A percentile compares a stretch with the other conserved stretches of the same genome.
phyloP scores from a whole-genome alignment of 805 yeast genomes.

The Komagataella ulmi region DNA sequence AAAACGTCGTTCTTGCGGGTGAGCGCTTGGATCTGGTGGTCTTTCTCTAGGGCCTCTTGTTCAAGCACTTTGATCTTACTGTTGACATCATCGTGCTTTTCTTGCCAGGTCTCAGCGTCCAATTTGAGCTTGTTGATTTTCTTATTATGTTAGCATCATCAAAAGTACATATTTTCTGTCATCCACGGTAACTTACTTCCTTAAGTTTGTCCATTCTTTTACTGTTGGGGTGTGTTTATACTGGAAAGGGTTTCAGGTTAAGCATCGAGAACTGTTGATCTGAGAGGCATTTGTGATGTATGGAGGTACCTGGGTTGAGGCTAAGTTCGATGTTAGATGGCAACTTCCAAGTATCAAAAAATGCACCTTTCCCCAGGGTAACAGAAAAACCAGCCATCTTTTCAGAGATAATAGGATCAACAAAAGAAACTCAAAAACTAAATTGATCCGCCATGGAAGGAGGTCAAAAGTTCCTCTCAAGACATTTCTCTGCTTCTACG shows the following conservation, averaged over 20 bases:
- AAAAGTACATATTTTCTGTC: not conserved
- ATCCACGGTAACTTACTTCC: slow-evolving; percentile 23
- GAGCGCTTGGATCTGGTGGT: slow-evolving; percentile 87
- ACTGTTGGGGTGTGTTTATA: not conserved
- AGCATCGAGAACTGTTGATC: not conserved
- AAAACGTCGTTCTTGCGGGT: slow-evolving; percentile 83
- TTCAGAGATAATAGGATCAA: not conserved
- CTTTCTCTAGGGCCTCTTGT: slow-evolving; percentile 85
- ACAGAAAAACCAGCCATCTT: not conserved
- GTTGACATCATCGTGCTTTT: slow-evolving; percentile 80
- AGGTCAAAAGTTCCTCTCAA: not conserved
- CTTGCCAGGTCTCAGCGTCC: slow-evolving; percentile 97
- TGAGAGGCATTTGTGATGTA: not conserved
- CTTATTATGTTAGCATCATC: slow-evolving; percentile 20
- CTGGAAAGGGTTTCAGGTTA: not conserved
- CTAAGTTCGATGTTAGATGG: not conserved
- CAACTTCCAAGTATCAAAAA: not conserved
- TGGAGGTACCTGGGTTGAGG: not conserved
- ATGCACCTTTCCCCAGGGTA: not conserved
- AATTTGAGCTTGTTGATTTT: slow-evolving; percentile 80
- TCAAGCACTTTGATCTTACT: slow-evolving; percentile 78
- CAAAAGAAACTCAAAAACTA: not conserved
- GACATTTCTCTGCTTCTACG: not conserved
- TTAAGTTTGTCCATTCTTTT: slow-evolving; percentile 35
- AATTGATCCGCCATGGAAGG: not conserved